These are phyloP conservation scores for Xylariaceae sp. DNA, from an alignment of 2,329 filamentous ascomycete species.

Conservation along the genomic window DNA sequence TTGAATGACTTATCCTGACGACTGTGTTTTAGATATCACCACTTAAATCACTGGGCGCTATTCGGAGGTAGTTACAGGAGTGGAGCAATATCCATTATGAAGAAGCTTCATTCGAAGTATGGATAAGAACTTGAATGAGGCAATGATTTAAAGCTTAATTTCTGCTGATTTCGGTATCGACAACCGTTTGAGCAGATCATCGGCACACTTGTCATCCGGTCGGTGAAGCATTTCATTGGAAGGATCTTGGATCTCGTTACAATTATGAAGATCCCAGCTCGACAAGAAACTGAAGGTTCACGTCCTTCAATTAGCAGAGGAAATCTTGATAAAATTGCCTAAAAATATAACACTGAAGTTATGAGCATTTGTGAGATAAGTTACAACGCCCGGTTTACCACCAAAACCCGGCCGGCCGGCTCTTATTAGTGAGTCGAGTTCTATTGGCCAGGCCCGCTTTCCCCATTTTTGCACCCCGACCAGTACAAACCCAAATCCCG, in stretches of 20 bases:
- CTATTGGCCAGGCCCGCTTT: conserved; percentile 19
- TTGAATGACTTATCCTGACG: conserved; percentile 7
- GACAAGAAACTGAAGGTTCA: neutral
- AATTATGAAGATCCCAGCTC: neutral
- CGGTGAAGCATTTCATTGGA: neutral
- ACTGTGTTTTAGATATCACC: conserved; percentile 71
- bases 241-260: neutral
- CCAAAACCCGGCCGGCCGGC: neutral
- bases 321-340: neutral
- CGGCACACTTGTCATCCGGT: neutral
- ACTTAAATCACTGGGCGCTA: conserved; percentile 85
- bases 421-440: neutral
- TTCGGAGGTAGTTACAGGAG: conserved; percentile 82
- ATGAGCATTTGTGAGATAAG: neutral
- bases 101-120: conserved; percentile 75
- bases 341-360: neutral
- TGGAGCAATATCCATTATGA: conserved; percentile 83
- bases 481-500: neutral
- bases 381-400: neutral
- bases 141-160: neutral
- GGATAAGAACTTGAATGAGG: conserved; percentile 43
- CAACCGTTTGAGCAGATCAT: neutral
- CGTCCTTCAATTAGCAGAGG: neutral
- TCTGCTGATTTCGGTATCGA: neutral
- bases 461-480: conserved; percentile 9